phyloP scores from a whole-genome alignment of 306 rosid species.

The Corylus americana region DNA sequence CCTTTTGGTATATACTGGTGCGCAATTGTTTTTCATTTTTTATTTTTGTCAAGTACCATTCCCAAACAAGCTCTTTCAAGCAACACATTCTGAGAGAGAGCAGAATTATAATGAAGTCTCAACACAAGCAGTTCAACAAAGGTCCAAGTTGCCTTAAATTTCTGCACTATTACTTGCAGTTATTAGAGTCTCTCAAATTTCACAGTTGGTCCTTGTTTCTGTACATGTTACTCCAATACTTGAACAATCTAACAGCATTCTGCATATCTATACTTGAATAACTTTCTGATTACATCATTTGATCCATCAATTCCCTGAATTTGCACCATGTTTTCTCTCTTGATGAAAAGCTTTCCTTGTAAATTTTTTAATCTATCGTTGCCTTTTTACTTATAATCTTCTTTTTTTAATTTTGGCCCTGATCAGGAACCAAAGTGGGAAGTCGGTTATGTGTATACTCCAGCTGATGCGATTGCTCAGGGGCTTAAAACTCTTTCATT shows the following conservation, averaged over 20 bases:
- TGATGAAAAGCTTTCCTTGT: background rate
- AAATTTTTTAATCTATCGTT: background rate
- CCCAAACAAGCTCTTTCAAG: background rate
- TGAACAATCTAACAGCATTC: background rate
- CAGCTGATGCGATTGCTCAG: conserved; percentile 94
- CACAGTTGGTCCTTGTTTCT: no score
- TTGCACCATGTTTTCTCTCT: background rate
- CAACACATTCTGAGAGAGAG: background rate
- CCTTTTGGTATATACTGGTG: background rate
- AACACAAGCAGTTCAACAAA: background rate
- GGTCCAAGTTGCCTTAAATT: background rate
- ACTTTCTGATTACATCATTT: background rate
- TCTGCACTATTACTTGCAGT: background rate
- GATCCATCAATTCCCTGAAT: background rate
- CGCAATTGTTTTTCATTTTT: background rate
- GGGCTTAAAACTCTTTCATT: conserved; percentile 65
- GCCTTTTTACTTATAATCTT: conserved; percentile 1
- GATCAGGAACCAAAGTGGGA: conserved; percentile 90
- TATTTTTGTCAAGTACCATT: background rate
- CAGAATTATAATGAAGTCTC: background rate
- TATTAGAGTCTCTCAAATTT: background rate
- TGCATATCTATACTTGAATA: background rate
- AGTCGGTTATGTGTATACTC: conserved; percentile 79
- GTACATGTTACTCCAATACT: no score
- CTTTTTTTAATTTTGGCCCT: background rate